phyloP scores from a whole-genome alignment of 192 early-diverging fungal species.

The Glomus cerebriforme region DNA sequence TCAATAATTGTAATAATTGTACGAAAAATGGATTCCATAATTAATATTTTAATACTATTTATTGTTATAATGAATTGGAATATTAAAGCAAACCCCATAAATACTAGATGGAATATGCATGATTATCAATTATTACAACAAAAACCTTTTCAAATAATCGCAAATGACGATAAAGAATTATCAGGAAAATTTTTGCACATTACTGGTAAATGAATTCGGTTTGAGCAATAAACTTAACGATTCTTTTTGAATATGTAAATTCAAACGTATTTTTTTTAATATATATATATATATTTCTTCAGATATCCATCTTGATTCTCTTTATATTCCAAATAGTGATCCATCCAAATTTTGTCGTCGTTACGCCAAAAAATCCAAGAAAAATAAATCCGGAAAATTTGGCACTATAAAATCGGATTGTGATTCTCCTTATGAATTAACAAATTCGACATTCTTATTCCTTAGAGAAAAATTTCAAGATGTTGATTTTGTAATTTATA shows the following conservation, averaged over 20 bases:
- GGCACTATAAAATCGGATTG: constrained; percentile 40
- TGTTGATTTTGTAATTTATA: constrained; percentile 47
- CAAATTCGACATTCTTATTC: constrained; percentile 36
- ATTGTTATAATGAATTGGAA: background rate
- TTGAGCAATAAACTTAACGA: background rate
- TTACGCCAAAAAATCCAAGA: constrained; percentile 19
- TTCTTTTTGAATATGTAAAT: background rate
- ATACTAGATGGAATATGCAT: background rate
- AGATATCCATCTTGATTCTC: constrained; percentile 47
- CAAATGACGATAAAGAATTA: background rate
- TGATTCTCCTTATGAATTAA: constrained; percentile 36
- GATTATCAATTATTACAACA: background rate
- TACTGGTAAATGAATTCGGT: background rate
- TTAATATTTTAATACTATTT: background rate
- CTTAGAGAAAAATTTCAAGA: constrained; percentile 33
- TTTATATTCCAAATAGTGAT: constrained; percentile 38
- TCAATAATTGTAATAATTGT: too few relatives aligned
- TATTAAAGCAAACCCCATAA: background rate
- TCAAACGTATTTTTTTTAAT: background rate
- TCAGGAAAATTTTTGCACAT: background rate
- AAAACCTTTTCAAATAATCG: background rate
- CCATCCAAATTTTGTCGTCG: constrained; percentile 40
- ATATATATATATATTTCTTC: background rate
- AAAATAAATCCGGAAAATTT: constrained; percentile 39
- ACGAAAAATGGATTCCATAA: background rate